Base-by-base conservation (phyloP, 1,284 basidiomycete species). In the Abortiporus biennis region DNA sequence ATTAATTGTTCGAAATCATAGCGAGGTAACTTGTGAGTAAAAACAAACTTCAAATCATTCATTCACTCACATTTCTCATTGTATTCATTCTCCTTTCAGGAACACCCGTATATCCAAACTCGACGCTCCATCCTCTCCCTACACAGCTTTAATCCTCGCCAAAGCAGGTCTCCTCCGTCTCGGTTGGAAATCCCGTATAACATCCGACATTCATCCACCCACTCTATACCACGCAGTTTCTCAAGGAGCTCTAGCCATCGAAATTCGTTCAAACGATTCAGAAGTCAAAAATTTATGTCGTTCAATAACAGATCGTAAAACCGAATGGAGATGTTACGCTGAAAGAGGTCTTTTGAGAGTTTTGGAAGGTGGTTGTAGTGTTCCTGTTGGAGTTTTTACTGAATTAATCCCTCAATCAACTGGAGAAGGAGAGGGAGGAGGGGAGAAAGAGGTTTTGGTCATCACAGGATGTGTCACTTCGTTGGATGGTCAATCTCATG, bases 341-440 rank as follows among this genome's bases (percentile, higher is more conserved):
- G 96, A 99, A 64, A 79, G 95, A 9, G 87, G 86, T 1, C 84
- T 90, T 61, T 70, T 99, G 49, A 74, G 85, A 27, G 83, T 88
- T 27, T 72, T 99, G 40, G 95, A 99, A 62, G 96, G 96, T 9
- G 96, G 94, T 21, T 99, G 96, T 64, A 94, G 89, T 46, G 92
- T 99, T 1, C 96, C 95, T 0, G 93, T 98, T n/a, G 94, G 95
- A 13, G 85, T 92, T 23, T 71, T 76, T 45, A 85, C 80, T 36
- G 61, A 59, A 40, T 54, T 82, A 47, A 59, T 56, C 44, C 58
- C 49, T 49, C 59, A 62, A 31, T 52, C 58, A 43, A 49, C 55
- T 38, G 53, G 40, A 54, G n/a, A n/a, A n/a, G n/a, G n/a, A n/a
- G 50, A 36, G 51, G 49, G 70, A 66, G 24, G 56, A 55, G 8